These are phyloP conservation scores for Brassica incana DNA, from an alignment of 345 rosid species.

Conservation along the genomic window DNA sequence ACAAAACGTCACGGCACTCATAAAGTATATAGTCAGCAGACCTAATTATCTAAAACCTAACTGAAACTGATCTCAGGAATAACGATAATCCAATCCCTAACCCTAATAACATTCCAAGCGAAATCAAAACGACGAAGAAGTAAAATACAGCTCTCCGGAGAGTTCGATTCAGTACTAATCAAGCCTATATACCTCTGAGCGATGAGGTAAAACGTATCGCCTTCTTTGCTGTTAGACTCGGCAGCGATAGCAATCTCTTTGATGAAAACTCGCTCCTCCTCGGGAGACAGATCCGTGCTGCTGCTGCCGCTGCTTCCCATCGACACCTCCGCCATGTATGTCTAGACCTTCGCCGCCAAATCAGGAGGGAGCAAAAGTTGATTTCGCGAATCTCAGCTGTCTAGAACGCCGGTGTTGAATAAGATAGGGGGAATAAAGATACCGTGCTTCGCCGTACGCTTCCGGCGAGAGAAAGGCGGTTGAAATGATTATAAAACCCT, in stretches of 20 bases:
- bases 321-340: constrained; percentile 56
- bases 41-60: too few relatives aligned
- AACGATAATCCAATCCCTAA: constrained; percentile 17
- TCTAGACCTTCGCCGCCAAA: too few relatives aligned
- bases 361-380: too few relatives aligned
- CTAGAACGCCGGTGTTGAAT: too few relatives aligned
- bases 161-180: not conserved
- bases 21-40: too few relatives aligned
- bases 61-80: not conserved
- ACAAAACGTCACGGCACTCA: not conserved
- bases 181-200: constrained; percentile 57
- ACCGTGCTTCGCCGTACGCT: constrained; percentile 11
- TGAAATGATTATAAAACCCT: constrained; percentile 23
- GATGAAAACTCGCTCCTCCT: constrained; percentile 89
- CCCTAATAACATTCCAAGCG: constrained; percentile 15
- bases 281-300: constrained; percentile 65
- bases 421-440: too few relatives aligned
- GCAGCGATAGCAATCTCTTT: constrained; percentile 93
- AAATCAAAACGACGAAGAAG: constrained; percentile 1
- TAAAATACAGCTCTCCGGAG: not conserved
- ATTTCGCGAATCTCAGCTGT: too few relatives aligned
- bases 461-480: constrained; percentile 18
- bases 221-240: constrained; percentile 82
- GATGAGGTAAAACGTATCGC: constrained; percentile 82
- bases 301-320: constrained; percentile 50